Percentiles rank a stretch among this genome's conserved stretches.
phyloP scores from a whole-genome alignment of 495 filamentous ascomycete genomes.

The Lepraria neglecta region DNA sequence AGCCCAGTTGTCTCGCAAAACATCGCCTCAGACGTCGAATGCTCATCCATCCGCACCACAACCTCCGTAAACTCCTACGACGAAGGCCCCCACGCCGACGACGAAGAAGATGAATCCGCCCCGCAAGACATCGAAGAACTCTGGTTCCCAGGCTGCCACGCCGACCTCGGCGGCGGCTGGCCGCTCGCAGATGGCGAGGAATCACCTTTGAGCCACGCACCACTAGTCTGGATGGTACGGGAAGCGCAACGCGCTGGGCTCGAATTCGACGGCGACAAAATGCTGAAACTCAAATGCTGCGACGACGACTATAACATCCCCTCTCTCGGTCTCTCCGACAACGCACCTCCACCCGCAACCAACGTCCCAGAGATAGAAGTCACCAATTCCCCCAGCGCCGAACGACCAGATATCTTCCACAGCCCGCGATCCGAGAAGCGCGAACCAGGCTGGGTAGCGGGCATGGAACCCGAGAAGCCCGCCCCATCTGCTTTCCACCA shows the following conservation, averaged over 20 bases:
- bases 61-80: constrained; percentile 39
- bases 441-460: constrained; percentile 22
- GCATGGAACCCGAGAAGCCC: constrained; percentile 21
- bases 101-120: constrained; percentile 54
- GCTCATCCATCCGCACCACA: constrained; percentile 36
- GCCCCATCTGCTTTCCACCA: constrained; percentile 43
- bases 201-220: constrained; percentile 62
- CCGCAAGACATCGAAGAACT: constrained; percentile 66
- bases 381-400: not conserved
- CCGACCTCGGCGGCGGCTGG: constrained; percentile 83
- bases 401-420: constrained; percentile 22
- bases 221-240: constrained; percentile 77
- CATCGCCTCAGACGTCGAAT: constrained; percentile 23
- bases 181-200: constrained; percentile 50
- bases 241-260: constrained; percentile 72
- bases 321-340: not conserved
- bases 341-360: not conserved
- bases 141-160: constrained; percentile 81
- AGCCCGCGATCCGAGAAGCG: constrained; percentile 21
- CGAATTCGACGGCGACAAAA: constrained; percentile 60
- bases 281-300: constrained; percentile 59
- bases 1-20: constrained; percentile 32
- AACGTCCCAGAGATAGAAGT: constrained; percentile 5
- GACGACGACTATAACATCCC: constrained; percentile 36
- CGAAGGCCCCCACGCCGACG: constrained; percentile 37